Conservation (phyloP, 345 rosid genomes). For the Moricandia moricandioides region DNA sequence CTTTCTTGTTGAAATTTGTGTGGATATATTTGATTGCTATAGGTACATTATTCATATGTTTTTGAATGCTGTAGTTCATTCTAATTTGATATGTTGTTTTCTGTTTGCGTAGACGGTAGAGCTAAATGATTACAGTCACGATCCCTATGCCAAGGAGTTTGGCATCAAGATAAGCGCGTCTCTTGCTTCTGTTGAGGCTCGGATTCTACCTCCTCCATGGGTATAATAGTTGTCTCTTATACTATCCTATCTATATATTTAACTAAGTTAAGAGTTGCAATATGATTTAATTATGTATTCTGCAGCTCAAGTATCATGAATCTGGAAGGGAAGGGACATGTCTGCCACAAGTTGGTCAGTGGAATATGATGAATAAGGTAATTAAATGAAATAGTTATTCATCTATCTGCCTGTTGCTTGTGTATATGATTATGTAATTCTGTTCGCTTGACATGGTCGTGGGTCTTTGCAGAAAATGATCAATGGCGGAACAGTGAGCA, state of each 20-base stretch:
- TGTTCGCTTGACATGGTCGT: background rate
- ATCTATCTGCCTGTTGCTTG: background rate
- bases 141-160: slow-evolving; percentile 88
- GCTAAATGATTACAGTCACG: slow-evolving; percentile 70
- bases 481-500: slow-evolving; percentile 86
- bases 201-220: slow-evolving; percentile 93
- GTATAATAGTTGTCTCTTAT: slow-evolving; percentile 37
- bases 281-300: background rate
- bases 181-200: slow-evolving; percentile 96
- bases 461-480: slow-evolving; percentile 82
- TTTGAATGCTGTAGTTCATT: background rate
- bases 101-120: slow-evolving; percentile 53
- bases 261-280: background rate
- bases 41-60: background rate
- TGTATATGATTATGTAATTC: background rate
- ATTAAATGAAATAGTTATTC: background rate
- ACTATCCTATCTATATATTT: too few relatives aligned
- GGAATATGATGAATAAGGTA: slow-evolving; percentile 99
- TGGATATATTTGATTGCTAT: too few relatives aligned
- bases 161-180: slow-evolving; percentile 87
- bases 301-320: slow-evolving; percentile 93
- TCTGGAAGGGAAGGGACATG: slow-evolving; percentile 86
- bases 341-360: slow-evolving; percentile 91
- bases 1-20: too few relatives aligned
- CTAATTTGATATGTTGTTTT: slow-evolving; percentile 12